These are phyloP conservation scores for Piedraia hortae DNA, from an alignment of 2,329 filamentous ascomycete species.

Conservation along the genomic window DNA sequence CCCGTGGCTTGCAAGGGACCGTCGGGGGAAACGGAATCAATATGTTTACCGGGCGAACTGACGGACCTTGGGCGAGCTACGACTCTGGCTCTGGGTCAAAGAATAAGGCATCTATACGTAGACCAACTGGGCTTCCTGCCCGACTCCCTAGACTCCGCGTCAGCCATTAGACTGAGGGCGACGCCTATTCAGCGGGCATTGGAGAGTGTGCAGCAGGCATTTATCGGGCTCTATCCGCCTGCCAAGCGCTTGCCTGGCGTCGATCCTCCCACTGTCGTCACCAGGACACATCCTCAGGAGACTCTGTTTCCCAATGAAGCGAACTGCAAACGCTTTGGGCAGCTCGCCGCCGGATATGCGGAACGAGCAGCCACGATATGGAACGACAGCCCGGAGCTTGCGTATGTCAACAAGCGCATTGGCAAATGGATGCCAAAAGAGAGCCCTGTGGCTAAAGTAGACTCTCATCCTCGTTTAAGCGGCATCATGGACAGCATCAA, in stretches of 20 bases:
- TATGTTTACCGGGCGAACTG: constrained; percentile 40
- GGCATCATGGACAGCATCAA: constrained; percentile 93
- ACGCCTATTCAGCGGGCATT: constrained; percentile 23
- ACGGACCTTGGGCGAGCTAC: constrained; percentile 23
- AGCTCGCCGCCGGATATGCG: constrained; percentile 21
- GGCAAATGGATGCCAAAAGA: constrained; percentile 64
- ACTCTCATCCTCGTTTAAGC: constrained; percentile 55
- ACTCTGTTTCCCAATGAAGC: constrained; percentile 24
- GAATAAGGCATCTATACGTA: constrained; percentile 22
- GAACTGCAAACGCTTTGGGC: constrained; percentile 20
- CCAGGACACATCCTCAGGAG: constrained; percentile 19
- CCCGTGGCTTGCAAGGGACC: constrained; percentile 42
- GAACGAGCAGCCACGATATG: constrained; percentile 20
- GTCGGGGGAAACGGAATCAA: constrained; percentile 40
- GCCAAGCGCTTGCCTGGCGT: constrained; percentile 16
- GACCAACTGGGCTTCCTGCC: constrained; percentile 24
- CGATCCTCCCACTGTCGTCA: constrained; percentile 18
- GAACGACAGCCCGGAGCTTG: constrained; percentile 46
- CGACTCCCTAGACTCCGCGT: constrained; percentile 12
- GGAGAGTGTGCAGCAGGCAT: constrained; percentile 24
- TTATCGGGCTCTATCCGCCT: constrained; percentile 21
- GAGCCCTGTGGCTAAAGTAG: constrained; percentile 42
- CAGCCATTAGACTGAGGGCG: constrained; percentile 17
- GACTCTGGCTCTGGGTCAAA: constrained; percentile 20
- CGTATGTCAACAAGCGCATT: constrained; percentile 48